phyloP scores from a whole-genome alignment of 768 basidiomycete genomes.

The Naganishia vishniacii region DNA sequence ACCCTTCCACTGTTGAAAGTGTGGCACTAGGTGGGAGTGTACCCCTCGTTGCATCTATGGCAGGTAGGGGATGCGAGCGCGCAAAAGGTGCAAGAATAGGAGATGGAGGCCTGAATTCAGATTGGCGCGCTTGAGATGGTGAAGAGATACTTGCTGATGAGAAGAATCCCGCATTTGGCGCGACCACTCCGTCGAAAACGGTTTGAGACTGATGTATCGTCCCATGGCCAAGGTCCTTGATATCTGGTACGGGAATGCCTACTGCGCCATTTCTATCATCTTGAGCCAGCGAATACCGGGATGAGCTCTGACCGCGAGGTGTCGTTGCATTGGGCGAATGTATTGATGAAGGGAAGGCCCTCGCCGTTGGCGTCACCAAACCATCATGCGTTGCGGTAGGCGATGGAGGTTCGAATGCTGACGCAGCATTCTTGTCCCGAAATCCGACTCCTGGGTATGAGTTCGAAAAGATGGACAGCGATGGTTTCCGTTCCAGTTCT shows the following conservation, averaged over 20 bases:
- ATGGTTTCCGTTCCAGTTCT: slow-evolving; percentile 17
- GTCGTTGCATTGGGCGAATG: slow-evolving; percentile 1
- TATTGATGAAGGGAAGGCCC: not conserved
- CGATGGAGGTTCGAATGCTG: slow-evolving; percentile 7
- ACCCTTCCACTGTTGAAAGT: not conserved
- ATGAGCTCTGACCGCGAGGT: too few relatives aligned
- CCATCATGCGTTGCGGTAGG: not conserved
- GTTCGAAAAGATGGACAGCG: slow-evolving; percentile 16
- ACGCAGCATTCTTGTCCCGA: slow-evolving; percentile 8
- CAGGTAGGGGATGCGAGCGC: not conserved
- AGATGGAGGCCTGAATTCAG: slow-evolving; percentile 19
- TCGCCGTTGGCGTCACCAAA: not conserved
- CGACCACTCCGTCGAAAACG: not conserved
- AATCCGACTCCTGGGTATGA: slow-evolving; percentile 10
- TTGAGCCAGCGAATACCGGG: too few relatives aligned
- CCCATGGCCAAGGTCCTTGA: too few relatives aligned
- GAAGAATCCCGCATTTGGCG: not conserved
- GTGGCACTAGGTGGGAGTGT: not conserved
- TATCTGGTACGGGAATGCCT: too few relatives aligned
- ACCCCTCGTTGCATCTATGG: not conserved
- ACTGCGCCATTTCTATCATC: too few relatives aligned
- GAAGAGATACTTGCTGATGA: too few relatives aligned
- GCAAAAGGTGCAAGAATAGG: slow-evolving; percentile 27
- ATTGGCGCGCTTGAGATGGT: not conserved
- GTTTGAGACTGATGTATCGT: too few relatives aligned